Percentiles rank a stretch among this genome's conserved stretches.
Conservation (phyloP, 2,329 filamentous ascomycete genomes). For the Rutstroemia sp. region DNA sequence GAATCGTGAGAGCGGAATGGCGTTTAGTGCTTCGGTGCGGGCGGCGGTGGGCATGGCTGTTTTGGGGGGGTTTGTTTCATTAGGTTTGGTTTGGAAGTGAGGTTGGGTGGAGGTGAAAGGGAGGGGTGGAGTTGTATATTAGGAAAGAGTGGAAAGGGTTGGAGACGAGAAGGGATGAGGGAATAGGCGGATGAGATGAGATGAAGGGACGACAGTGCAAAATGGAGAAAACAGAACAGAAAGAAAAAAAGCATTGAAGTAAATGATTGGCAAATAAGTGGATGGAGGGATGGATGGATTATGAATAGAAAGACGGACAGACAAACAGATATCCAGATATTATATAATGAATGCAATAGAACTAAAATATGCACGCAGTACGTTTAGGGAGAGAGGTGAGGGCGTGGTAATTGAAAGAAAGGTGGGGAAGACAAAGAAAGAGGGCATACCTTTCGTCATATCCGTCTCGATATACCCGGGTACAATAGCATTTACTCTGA, state of each 20-base stretch:
- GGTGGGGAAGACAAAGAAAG: background rate
- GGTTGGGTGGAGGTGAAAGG: constrained; percentile 15
- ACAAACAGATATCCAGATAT: background rate
- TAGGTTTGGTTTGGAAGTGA: constrained; percentile 18
- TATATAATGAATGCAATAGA: too few relatives aligned
- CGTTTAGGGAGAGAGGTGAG: too few relatives aligned
- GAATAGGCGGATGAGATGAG: background rate
- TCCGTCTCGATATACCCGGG: constrained; percentile 77
- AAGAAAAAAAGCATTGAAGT: background rate
- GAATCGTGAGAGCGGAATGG: constrained; percentile 61
- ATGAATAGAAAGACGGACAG: background rate
- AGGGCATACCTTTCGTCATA: constrained; percentile 61
- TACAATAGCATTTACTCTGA: constrained; percentile 73
- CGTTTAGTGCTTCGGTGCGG: constrained; percentile 30
- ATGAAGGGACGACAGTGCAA: background rate
- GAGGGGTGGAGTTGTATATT: background rate
- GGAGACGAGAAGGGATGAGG: background rate
- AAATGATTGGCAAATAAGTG: background rate
- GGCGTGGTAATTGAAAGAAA: background rate
- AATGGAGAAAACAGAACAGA: background rate
- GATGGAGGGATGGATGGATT: background rate
- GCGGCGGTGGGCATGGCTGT: constrained; percentile 37
- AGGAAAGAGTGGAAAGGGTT: background rate
- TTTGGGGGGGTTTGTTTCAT: constrained; percentile 19
- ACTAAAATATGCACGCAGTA: background rate